Percentiles rank a stretch among this genome's conserved stretches.
phyloP scores from a whole-genome alignment of 2,329 filamentous ascomycete species.

The Aureobasidium sp. region DNA sequence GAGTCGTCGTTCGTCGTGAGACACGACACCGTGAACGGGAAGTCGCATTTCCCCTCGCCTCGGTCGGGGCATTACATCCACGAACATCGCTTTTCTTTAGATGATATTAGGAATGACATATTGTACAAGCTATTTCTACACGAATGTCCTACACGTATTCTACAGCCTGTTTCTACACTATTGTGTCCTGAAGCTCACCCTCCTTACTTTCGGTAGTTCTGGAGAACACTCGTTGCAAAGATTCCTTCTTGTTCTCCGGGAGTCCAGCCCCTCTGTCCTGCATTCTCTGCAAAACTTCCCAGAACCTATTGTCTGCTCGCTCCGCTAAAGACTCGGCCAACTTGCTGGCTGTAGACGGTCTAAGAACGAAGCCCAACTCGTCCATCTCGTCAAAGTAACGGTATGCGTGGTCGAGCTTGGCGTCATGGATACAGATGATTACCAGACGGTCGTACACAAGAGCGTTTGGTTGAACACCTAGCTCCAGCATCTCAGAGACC shows the following conservation, averaged over 20 bases:
- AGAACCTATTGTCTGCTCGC: slow-evolving; percentile 24
- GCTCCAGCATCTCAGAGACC: slow-evolving; percentile 52
- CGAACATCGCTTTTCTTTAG: neutral
- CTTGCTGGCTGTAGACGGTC: slow-evolving; percentile 9
- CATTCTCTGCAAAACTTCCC: slow-evolving; percentile 27
- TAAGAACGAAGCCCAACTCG: slow-evolving; percentile 23
- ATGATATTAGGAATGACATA: neutral
- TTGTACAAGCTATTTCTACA: neutral
- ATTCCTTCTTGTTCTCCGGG: neutral
- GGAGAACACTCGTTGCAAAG: neutral
- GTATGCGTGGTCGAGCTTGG: slow-evolving; percentile 24
- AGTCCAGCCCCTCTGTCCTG: slow-evolving; percentile 18
- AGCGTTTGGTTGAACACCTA: slow-evolving; percentile 46
- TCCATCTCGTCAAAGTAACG: slow-evolving; percentile 29
- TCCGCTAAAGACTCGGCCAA: slow-evolving; percentile 22
- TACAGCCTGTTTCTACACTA: neutral
- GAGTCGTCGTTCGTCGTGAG: neutral
- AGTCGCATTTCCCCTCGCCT: neutral
- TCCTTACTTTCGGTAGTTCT: too few relatives aligned
- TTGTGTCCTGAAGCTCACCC: neutral
- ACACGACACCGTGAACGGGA: neutral
- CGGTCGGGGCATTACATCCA: neutral
- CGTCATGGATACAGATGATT: slow-evolving; percentile 40
- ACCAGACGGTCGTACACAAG: slow-evolving; percentile 56
- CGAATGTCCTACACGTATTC: neutral